phyloP scores from a whole-genome alignment of 2,329 filamentous ascomycete genomes.

The Domatiomyces catenatus region DNA sequence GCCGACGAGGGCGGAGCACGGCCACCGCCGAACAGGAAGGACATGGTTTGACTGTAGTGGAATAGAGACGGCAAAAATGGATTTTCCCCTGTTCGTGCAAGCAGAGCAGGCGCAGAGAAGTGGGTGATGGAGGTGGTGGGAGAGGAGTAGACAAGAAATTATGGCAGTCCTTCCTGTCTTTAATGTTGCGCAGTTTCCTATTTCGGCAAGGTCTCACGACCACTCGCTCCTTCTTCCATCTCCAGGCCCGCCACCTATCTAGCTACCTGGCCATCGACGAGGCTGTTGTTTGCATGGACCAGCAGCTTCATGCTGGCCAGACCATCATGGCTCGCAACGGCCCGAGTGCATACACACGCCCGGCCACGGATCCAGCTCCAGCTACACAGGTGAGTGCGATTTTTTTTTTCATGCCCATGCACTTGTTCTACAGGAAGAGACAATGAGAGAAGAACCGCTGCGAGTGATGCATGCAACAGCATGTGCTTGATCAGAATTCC shows the following conservation, averaged over 20 bases:
- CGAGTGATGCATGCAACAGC: conserved; percentile 41
- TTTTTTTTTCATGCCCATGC: background rate
- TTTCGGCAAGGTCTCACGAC: background rate
- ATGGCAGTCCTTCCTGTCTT: background rate
- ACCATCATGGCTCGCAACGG: conserved; percentile 23
- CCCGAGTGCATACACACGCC: conserved; percentile 14
- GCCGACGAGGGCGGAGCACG: conserved; percentile 78
- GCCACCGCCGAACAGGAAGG: conserved; percentile 54
- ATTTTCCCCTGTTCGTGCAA: background rate
- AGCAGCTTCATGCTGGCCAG: conserved; percentile 24
- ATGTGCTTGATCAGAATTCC: conserved; percentile 33
- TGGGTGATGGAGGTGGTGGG: background rate
- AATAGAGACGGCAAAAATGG: background rate
- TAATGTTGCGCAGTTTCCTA: background rate
- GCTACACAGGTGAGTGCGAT: conserved; percentile 22
- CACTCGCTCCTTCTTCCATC: background rate
- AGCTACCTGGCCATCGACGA: background rate
- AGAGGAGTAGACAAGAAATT: background rate
- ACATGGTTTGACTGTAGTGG: conserved; percentile 38
- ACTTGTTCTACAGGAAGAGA: conserved; percentile 27
- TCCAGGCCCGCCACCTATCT: background rate
- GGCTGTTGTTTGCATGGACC: background rate
- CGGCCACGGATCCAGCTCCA: background rate
- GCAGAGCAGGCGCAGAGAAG: background rate
- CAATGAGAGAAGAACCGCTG: conserved; percentile 49